Percentiles rank a stretch among this genome's conserved stretches.
phyloP scores from a whole-genome alignment of 75 land plant species.

The Sequoiadendron giganteum region DNA sequence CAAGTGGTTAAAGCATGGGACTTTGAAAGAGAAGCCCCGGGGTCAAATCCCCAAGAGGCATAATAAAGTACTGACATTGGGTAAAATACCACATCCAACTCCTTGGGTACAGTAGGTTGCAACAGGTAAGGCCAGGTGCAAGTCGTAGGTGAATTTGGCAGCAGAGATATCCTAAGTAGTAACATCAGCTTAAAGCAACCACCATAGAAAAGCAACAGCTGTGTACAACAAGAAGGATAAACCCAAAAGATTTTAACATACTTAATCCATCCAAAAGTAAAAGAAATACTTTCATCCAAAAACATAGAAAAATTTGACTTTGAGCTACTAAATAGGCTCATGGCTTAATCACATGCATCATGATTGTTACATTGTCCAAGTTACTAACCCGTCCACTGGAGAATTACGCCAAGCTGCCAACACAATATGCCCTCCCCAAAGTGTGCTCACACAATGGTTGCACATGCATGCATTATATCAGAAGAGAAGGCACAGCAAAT shows the following conservation, averaged over 20 bases:
- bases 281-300: too few species aligned
- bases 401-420: too few species aligned
- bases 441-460: too few species aligned
- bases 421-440: too few species aligned
- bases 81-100: neutral
- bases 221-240: neutral
- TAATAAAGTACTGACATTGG: neutral
- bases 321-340: neutral
- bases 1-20: neutral
- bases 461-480: neutral
- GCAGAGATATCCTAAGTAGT: neutral
- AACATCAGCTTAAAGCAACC: neutral
- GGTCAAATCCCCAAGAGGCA: neutral
- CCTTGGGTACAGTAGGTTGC: neutral
- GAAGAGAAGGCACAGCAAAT: neutral
- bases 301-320: too few species aligned
- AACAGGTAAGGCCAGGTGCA: neutral
- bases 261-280: neutral
- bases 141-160: neutral
- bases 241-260: neutral
- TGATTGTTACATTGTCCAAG: too few species aligned
- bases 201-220: neutral
- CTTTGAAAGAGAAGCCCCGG: neutral
- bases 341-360: too few species aligned
- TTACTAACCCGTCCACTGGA: too few species aligned